Evolutionary conservation across 2,329 filamentous ascomycete genomes (phyloP), one percentile per base, ranked within the genome.

Genomic region (Rutstroemia sydowiana): DNA sequence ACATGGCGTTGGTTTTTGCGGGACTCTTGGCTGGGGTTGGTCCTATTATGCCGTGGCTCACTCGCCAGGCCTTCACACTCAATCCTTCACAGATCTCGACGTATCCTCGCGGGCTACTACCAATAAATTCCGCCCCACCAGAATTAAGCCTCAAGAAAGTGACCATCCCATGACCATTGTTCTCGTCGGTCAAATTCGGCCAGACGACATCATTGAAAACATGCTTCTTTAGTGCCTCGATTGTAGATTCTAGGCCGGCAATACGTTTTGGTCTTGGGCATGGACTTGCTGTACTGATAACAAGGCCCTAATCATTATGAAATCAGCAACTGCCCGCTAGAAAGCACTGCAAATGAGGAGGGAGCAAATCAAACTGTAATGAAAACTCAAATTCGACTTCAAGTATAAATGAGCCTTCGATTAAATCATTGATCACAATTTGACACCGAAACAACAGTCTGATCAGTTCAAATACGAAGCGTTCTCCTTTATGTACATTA

Each of bases 171-270:
- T 91, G 91, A 21, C 93, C 93, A 31, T 91, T 90, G 66, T 95
- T 93, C 70, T 98, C 93, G 64, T 98, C 92, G 0, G 89, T 95
- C 36, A 98, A 72, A 61, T 98, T 98, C 0, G 93, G 93, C 93
- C 93, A 98, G 49, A 97, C 95, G 53, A 95, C 74, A 64, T 96
- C 95, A 70, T 98, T 98, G 74, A 98, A 98, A 54, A 98, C 88
- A 69, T 98, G 91, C 0, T 76, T 82, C 67, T 95, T 97, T 69
- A 98, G 84, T 0, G 92, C 91, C 42, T 88, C 78, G 47, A 98
- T 91, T n/a, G 92, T 95, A 26, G 82, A 85, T 0, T 91, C 89
- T 3, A 97, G 73, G 0, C 87, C 92, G 1, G 92, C 90, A 13
- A 98, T 74, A 21, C 86, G 82, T 69, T 97, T 98, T 0, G 90